phyloP scores from a whole-genome alignment of 768 basidiomycete species.

The Galerina marginata region DNA sequence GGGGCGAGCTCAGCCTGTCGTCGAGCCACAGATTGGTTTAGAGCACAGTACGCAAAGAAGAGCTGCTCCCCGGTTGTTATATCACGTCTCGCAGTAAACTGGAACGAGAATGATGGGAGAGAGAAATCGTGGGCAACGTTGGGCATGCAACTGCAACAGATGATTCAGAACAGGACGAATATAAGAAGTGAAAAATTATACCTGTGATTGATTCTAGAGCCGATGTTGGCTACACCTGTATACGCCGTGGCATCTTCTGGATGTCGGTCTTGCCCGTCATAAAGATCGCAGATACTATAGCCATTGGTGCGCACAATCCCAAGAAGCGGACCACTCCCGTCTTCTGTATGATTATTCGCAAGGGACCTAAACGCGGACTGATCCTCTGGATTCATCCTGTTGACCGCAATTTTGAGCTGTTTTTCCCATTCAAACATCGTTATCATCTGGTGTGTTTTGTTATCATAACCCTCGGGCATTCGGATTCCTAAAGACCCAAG shows the following conservation, averaged over 20 bases:
- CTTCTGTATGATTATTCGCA: conserved; percentile 34
- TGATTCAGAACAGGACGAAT: not conserved
- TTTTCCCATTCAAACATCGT: not conserved
- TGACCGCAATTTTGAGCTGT: not conserved
- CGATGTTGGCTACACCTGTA: conserved; percentile 3
- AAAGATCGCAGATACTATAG: conserved; percentile 19
- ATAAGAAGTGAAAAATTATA: not conserved
- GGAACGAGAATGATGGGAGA: conserved; percentile 30
- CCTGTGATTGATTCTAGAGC: conserved; percentile 42
- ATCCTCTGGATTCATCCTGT: conserved; percentile 12
- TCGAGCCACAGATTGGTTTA: conserved; percentile 13
- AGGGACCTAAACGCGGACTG: conserved; percentile 35
- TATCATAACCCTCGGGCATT: not conserved
- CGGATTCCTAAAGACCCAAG: not conserved
- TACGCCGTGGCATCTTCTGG: not conserved
- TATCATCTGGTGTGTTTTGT: not conserved
- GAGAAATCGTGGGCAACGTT: conserved; percentile 29
- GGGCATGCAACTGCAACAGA: conserved; percentile 16
- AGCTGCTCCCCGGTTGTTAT: conserved; percentile 41
- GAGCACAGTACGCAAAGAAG: conserved; percentile 31
- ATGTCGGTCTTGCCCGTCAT: not conserved
- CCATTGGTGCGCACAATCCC: conserved; percentile 43
- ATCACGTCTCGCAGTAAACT: conserved; percentile 31
- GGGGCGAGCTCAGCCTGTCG: conserved; percentile 31
- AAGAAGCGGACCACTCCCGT: conserved; percentile 38